phyloP scores from a whole-genome alignment of 306 rosid genomes.

The Betula pendula region DNA sequence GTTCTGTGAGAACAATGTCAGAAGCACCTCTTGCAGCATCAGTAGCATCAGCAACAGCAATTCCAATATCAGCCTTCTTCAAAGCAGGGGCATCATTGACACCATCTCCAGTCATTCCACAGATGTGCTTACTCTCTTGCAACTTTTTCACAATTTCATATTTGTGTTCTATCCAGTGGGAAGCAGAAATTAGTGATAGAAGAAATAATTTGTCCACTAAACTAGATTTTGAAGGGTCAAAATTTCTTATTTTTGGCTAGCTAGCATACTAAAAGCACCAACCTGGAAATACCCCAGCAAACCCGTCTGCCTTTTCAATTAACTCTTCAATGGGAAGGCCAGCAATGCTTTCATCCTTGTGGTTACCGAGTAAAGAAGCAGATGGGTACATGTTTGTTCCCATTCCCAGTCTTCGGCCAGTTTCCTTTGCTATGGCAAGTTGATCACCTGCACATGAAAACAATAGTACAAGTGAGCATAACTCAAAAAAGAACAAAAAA shows the following conservation, averaged over 20 bases:
- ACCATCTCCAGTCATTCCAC: conserved; percentile 99
- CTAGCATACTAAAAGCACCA: conserved; percentile 16
- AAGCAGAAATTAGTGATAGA: conserved; percentile 17
- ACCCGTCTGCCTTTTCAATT: conserved; percentile 97
- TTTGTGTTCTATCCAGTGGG: conserved; percentile 66
- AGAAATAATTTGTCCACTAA: background rate
- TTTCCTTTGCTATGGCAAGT: conserved; percentile 97
- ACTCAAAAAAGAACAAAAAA: background rate
- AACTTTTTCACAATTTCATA: conserved; percentile 94
- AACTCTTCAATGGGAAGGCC: conserved; percentile 92
- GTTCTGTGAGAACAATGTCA: conserved; percentile 95
- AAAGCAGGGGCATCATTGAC: conserved; percentile 99
- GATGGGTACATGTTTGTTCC: conserved; percentile 99
- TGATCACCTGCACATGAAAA: conserved; percentile 68
- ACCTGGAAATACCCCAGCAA: conserved; percentile 99
- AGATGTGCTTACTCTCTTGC: conserved; percentile 94
- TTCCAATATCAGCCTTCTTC: conserved; percentile 98
- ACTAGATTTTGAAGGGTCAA: background rate
- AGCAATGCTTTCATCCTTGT: conserved; percentile 82
- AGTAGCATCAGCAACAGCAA: conserved; percentile 98
- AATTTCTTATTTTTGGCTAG: background rate
- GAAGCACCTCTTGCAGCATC: conserved; percentile 99
- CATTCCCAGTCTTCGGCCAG: conserved; percentile 98
- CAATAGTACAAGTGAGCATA: conserved; percentile 19
- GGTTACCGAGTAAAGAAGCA: conserved; percentile 87